Base-by-base conservation (phyloP, 1,139 yeast genomes). In the Taphrina deformans region DNA sequence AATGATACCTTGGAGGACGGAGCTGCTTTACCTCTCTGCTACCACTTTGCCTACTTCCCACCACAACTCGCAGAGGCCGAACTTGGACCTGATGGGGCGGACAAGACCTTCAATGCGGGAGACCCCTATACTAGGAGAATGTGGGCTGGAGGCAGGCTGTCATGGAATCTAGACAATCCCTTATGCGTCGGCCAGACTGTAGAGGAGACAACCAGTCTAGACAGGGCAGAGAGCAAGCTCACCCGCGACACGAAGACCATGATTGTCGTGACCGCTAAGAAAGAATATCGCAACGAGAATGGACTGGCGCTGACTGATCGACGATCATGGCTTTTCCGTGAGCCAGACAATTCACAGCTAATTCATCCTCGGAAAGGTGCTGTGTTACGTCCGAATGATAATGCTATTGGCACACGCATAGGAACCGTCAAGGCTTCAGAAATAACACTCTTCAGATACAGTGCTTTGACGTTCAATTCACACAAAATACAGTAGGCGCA, bases 41-140 rank as follows among this genome's bases (percentile, higher is more conserved):
- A 83, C 69, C 91, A 88, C 69, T 80, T 90, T 66, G 75, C 87
- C 2, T 89, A 81, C 73, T 85, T 85, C 74, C 83, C 83, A 68
- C 85, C 87, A 3, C 76, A 80, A 41, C 84, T 82, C 50, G 73
- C 76, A 27, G 90, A 85, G 69, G 63, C 69, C 0, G 74, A 74
- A 2, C 72, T 89, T 27, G 86, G 88, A 0, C 56, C 72, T 1
- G 98, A 92, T 74, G 97, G 97, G 0, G 92, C 89, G 75, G 96
- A 89, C 70, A 80, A 85, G 66, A 84, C 86, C 71, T 96, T 89
- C 73, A 85, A 93, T 0, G 97, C 97, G 0, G 78, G 71, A 6
- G 58, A 65, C 27, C 61, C 64, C 23, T 89, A 79, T 72, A 76
- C 76, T 27, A 78, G 95, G 67, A 78, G 97, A 40, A 82, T 92